Conservation (phyloP, 192 early-diverging fungal species). For the Podila clonocystis region DNA sequence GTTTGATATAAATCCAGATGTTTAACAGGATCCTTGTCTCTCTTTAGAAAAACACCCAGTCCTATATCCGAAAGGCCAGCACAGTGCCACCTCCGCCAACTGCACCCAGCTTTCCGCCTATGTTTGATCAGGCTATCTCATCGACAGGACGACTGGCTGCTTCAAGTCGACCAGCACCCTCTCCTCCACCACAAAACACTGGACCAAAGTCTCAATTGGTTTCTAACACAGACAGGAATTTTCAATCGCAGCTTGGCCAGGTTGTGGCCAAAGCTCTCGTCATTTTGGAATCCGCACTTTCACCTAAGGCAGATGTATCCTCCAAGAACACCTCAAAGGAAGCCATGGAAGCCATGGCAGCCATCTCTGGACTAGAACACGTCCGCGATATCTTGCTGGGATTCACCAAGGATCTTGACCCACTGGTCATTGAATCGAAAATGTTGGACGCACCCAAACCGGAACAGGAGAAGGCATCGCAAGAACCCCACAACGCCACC, state of each 20-base stretch:
- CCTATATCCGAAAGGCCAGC: constrained; percentile 35
- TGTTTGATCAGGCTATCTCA: constrained; percentile 35
- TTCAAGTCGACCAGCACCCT: constrained; percentile 16
- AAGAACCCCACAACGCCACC: background rate
- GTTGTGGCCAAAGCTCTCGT: constrained; percentile 43
- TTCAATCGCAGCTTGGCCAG: constrained; percentile 52
- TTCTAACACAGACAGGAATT: constrained; percentile 27
- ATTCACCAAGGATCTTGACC: constrained; percentile 55
- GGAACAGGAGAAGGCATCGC: background rate
- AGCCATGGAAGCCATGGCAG: constrained; percentile 47
- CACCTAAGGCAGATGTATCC: constrained; percentile 5
- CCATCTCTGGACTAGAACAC: constrained; percentile 62
- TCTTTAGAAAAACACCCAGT: constrained; percentile 50
- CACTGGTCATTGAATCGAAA: constrained; percentile 33
- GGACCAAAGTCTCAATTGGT: background rate
- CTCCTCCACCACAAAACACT: constrained; percentile 10
- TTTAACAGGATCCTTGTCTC: background rate
- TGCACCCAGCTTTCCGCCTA: constrained; percentile 28
- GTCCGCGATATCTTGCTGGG: constrained; percentile 62
- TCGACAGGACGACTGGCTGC: constrained; percentile 13
- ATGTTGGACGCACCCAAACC: constrained; percentile 15
- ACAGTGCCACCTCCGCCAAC: constrained; percentile 1
- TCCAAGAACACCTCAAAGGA: constrained; percentile 36
- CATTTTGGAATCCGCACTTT: constrained; percentile 59
- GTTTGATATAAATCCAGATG: background rate